Evolutionary conservation across 2,329 filamentous ascomycete species (phyloP), one percentile per base, ranked within the genome.

Genomic region (Fusarium sublunatum): DNA sequence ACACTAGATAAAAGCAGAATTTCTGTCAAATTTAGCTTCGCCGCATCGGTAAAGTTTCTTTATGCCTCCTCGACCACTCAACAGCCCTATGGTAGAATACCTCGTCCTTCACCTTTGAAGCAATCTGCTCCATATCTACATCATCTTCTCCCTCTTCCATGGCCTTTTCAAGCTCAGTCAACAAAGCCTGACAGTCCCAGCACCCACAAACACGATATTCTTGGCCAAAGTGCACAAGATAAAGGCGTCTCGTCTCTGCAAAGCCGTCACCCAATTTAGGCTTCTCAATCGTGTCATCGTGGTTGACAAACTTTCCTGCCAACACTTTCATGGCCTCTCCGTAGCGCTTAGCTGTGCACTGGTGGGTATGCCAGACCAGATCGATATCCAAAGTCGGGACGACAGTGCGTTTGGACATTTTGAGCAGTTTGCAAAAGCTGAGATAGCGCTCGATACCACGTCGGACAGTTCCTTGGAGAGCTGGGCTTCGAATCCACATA

Each of bases 291-390:
- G 58, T 77, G 45, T 81, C 78, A 45, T 80, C 75, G 53, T 80
- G 77, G 24, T 79, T 74, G 34, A 80, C 66, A 42, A 76, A 74
- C 4, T 61, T 56, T 0, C 73, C 72, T 0, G 58, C 46, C 2
- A 62, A 11, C 0, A 48, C 38, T 35, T 65, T 64, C 40, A 65
- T 65, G 1, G 50, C 59, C 22, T 52, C 32, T 1, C 53, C 56
- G 53, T 80, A 80, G 2, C 51, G 12, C 2, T 25, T 54, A 0
- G 75, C 68, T 1, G 71, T 73, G 42, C 74, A 75, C 49, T 79
- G 78, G 46, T 81, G 77, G 0, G 79, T 81, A 43, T 80, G 77
- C 79, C 79, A 81, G 1, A 73, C 73, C 0, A 81, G 67, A 55
- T 81, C 78, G 15, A 81, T 74, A 54, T 80, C 78, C 5, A 79